Conservation (phyloP, 768 basidiomycete species). For the Lentinula guzmanii region DNA sequence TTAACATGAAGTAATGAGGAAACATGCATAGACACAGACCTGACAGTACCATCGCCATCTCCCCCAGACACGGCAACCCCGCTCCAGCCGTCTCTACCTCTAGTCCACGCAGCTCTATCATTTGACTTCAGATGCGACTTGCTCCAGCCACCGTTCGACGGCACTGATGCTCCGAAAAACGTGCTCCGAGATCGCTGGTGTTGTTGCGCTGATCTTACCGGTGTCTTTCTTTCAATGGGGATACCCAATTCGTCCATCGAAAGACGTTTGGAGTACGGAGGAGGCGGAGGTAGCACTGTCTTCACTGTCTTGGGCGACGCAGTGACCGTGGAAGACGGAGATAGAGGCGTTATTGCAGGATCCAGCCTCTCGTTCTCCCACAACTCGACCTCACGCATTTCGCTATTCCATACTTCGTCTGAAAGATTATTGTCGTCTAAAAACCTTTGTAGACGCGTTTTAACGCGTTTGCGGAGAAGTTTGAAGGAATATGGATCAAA, state of each 20-base stretch:
- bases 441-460: conserved; percentile 29
- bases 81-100: conserved; percentile 67
- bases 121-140: conserved; percentile 33
- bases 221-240: neutral
- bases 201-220: conserved; percentile 1
- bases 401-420: conserved; percentile 58
- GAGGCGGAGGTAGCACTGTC: neutral
- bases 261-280: neutral
- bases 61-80: conserved; percentile 29
- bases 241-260: neutral
- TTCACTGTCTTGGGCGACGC: neutral
- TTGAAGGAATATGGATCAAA: conserved; percentile 2
- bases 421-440: conserved; percentile 62
- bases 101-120: conserved; percentile 65
- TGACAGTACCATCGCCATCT: conserved; percentile 47
- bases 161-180: neutral
- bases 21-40: conserved; percentile 36
- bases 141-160: conserved; percentile 27
- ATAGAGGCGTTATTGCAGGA: conserved; percentile 10
- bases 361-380: conserved; percentile 77
- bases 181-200: conserved; percentile 6
- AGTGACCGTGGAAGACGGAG: neutral
- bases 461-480: conserved; percentile 14
- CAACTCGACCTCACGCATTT: conserved; percentile 64
- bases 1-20: neutral